Percentiles rank a stretch among this genome's conserved stretches.
Evolutionary conservation across 2,329 filamentous ascomycete genomes (phyloP).

Genomic region (Fusarium aywerte): DNA sequence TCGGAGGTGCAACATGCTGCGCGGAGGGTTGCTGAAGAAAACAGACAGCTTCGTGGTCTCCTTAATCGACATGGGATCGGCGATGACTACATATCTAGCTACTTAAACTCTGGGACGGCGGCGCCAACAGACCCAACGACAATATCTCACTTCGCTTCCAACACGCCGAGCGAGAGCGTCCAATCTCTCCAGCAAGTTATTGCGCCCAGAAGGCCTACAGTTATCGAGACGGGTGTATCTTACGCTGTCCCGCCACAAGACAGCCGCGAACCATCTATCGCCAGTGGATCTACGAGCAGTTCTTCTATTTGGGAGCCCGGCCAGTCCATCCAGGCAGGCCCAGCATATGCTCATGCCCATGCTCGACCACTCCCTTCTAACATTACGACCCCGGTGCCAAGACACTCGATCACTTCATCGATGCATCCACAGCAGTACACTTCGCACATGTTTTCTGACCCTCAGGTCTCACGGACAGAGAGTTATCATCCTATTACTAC

Average conservation of each 20-base stretch:
- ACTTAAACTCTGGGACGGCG: slow-evolving; percentile 46
- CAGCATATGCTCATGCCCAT: slow-evolving; percentile 34
- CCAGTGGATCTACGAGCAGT: slow-evolving; percentile 49
- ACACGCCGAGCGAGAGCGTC: slow-evolving; percentile 43
- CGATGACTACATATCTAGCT: slow-evolving; percentile 64
- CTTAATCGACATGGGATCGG: slow-evolving; percentile 67
- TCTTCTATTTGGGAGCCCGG: slow-evolving; percentile 51
- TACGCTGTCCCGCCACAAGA: slow-evolving; percentile 48
- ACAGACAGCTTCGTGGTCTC: slow-evolving; percentile 69
- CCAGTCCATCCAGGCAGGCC: slow-evolving; percentile 40
- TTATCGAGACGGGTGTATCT: slow-evolving; percentile 44
- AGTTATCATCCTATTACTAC: slow-evolving; percentile 34
- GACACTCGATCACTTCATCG: slow-evolving; percentile 38
- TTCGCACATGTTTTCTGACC: slow-evolving; percentile 36
- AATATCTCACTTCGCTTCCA: slow-evolving; percentile 36
- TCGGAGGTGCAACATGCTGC: slow-evolving; percentile 78
- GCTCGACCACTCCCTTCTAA: slow-evolving; percentile 44
- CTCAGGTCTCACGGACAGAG: slow-evolving; percentile 39
- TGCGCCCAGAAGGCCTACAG: slow-evolving; percentile 50
- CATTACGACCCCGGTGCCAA: slow-evolving; percentile 36
- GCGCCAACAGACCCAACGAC: slow-evolving; percentile 36
- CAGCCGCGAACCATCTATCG: slow-evolving; percentile 50
- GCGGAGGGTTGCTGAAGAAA: slow-evolving; percentile 75
- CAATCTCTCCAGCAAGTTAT: slow-evolving; percentile 54
- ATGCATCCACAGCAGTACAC: slow-evolving; percentile 42